phyloP scores from a whole-genome alignment of 345 rosid genomes.

The Camelina sativa region DNA sequence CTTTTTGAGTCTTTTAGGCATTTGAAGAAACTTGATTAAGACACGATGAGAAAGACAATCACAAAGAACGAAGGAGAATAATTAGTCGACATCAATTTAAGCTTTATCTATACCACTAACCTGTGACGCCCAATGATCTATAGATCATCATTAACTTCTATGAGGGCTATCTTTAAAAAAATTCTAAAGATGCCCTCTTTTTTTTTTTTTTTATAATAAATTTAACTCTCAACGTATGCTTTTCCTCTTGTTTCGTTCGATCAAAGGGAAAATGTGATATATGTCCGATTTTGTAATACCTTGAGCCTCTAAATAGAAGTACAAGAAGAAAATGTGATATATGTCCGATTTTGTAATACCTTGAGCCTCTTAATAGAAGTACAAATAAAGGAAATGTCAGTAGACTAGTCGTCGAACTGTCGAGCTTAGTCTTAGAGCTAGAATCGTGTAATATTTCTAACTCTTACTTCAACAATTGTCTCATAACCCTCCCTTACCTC shows the following conservation, averaged over 20 bases:
- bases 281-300: neutral
- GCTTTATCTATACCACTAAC: slow-evolving; percentile 40
- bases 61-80: slow-evolving; percentile 43
- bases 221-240: neutral
- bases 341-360: neutral
- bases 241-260: neutral
- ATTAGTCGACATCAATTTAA: slow-evolving; percentile 30
- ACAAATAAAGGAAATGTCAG: too few relatives aligned
- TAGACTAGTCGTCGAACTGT: too few relatives aligned
- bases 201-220: neutral
- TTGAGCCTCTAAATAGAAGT: neutral
- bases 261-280: neutral
- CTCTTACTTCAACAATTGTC: too few relatives aligned
- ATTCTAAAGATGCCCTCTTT: neutral
- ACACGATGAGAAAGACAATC: slow-evolving; percentile 41
- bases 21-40: slow-evolving; percentile 36
- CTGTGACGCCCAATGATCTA: slow-evolving; percentile 16
- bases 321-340: neutral
- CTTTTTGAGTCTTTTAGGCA: slow-evolving; percentile 32
- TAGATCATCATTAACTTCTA: slow-evolving; percentile 18
- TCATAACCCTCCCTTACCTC: too few relatives aligned
- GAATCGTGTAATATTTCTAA: too few relatives aligned
- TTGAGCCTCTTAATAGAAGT: neutral
- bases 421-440: too few relatives aligned
- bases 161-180: slow-evolving; percentile 19